Base-by-base conservation (phyloP, 106 monocot genomes). In the Dendrobium huoshanense region DNA sequence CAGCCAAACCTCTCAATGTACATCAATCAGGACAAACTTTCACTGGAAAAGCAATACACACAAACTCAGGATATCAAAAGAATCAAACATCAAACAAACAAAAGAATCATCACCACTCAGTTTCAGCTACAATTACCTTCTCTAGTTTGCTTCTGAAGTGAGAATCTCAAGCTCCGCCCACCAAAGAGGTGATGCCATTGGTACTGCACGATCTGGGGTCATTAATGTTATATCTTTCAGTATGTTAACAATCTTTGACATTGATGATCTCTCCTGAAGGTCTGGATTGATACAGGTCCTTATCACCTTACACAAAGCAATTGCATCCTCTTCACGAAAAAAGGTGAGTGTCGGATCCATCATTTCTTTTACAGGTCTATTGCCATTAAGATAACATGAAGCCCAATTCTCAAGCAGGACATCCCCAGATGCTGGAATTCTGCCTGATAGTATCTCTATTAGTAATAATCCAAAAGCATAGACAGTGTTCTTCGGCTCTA, bases 141-240 rank as follows among this genome's bases (percentile, higher is more conserved):
- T 33, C 72, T 79, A 81, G 67, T 55, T 83, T 41, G 75, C 65
- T 45, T 84, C 77, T 7, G 84, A 77, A 24, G 84, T 75, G 47
- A 89, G 81, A 74, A 89, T 89, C 77, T 89, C 86, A 61, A 89
- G 86, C 84, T 89, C 89, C 2, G 89, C 89, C 89, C 89, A 89
- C 89, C 89, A 89, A 54, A 89, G 56, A 18, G 86, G 89, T 0
- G 89, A 89, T 2, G 82, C 40, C 75, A 72, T 84, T 3, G 89
- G 89, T 18, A 72, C 33, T 7, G 79, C 89, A 17, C 72, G 45
- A 55, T 89, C 82, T 19, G 86, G 84, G 5, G 86, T 25, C 79
- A 89, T 77, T 43, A 77, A 31, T 18, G 89, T 89, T 29, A 89
- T 89, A 5, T 75, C 73, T 79, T 79, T 89, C 84, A 89, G 56